Base-by-base conservation (phyloP, 208 protist species). In the Leishmania aethiopica region DNA sequence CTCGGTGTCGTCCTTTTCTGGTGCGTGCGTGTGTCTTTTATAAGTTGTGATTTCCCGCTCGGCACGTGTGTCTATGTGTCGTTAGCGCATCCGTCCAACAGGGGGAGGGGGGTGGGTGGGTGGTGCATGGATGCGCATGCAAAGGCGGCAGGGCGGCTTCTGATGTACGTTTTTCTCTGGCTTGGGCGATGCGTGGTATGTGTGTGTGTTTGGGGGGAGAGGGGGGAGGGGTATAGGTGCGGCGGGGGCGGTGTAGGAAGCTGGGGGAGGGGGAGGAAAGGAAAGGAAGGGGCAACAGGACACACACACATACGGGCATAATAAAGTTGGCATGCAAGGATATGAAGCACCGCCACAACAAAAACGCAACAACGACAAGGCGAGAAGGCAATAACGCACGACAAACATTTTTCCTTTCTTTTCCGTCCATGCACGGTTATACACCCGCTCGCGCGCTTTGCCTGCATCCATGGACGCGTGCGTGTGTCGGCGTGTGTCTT, bases 401-500 rank as follows among this genome's bases (percentile, higher is more conserved):
- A 64, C 25, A 35, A 64, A 35, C 3, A 55, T 55, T 17, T 55
- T 55, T 55, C 13, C 3, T 55, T 55, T 55, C 10, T 22, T 55
- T 55, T 22, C 51, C 51, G 10, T 55, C 13, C 51, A 22, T 55
- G 17, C 51, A 17, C 51, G 4, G 17, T 22, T 55, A 64, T 5
- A 64, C 59, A 32, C 19, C 35, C 59, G 19, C 59, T 13, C 28
- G 19, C 7, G 7, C 59, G 0, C 59, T 32, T 35, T 5, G 51
- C 51, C 51, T 0, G 32, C 64, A 69, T 69, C 11, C 59, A 22
- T 42, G 64, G n/a, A 7, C 15, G 32, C 28, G 64, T 69, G 62
- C 28, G 62, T 32, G 62, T 69, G 32, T 69, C n/a, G 0, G 62
- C n/a, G 28, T 55, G 72, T 59, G 64, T 42, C 84, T 73, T n/a